Conservation (phyloP, 2,329 filamentous ascomycete species). For the Fusarium sp. region DNA sequence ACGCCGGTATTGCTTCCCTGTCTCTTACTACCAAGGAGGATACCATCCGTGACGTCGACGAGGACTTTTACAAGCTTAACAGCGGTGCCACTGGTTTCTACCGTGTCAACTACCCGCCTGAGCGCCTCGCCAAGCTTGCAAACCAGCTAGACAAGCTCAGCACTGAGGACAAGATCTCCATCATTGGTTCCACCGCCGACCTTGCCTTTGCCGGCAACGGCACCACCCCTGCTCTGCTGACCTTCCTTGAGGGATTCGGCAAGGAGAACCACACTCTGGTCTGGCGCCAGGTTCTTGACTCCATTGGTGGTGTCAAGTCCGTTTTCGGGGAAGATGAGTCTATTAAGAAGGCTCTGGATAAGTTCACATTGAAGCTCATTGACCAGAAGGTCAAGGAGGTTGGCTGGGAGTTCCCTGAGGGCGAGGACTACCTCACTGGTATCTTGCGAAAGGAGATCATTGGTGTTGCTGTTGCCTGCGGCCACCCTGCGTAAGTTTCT, state of each 20-base stretch:
- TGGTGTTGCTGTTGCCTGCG: constrained; percentile 74
- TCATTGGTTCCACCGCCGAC: constrained; percentile 88
- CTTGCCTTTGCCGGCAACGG: constrained; percentile 88
- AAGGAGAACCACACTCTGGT: constrained; percentile 86
- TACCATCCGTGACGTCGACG: constrained; percentile 76
- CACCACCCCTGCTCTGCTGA: constrained; percentile 80
- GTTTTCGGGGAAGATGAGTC: constrained; percentile 81
- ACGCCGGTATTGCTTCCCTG: constrained; percentile 67
- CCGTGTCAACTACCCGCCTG: constrained; percentile 90
- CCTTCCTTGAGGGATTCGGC: constrained; percentile 85
- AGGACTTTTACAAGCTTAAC: constrained; percentile 93
- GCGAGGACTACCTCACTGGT: constrained; percentile 82
- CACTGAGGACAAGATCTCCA: constrained; percentile 89
- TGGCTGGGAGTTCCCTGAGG: constrained; percentile 82
- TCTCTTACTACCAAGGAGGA: constrained; percentile 80
- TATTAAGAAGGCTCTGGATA: constrained; percentile 76
- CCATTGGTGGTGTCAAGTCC: constrained; percentile 79
- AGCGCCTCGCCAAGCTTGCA: constrained; percentile 81
- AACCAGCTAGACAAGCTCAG: constrained; percentile 78
- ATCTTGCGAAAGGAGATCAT: constrained; percentile 86
- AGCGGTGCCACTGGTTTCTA: constrained; percentile 88
- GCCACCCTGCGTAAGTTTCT: constrained; percentile 73
- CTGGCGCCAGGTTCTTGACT: constrained; percentile 84
- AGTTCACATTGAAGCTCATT: constrained; percentile 81
- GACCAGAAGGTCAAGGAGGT: constrained; percentile 77